phyloP scores from a whole-genome alignment of 345 rosid genomes.

The Eucalyptus albens region DNA sequence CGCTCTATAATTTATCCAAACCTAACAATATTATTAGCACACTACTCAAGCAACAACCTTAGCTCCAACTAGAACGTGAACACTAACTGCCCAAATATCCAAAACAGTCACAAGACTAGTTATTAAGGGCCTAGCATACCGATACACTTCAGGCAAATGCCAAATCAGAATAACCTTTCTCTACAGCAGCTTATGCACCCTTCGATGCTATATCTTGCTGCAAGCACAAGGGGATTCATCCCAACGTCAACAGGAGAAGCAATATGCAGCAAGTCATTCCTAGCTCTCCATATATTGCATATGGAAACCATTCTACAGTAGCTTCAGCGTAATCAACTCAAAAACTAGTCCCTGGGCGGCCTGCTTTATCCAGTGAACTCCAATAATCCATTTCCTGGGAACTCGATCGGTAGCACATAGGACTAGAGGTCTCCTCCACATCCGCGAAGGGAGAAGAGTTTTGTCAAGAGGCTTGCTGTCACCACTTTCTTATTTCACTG shows the following conservation, averaged over 20 bases:
- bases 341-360: rapidly evolving
- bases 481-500: no score
- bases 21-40: background rate
- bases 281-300: background rate
- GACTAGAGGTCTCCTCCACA: background rate
- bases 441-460: background rate
- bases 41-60: background rate
- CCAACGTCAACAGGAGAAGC: background rate
- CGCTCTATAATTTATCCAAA: no score
- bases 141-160: background rate
- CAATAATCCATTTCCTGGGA: background rate
- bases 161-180: rapidly evolving
- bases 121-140: background rate
- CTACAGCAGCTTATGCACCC: background rate
- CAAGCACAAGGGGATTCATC: rapidly evolving
- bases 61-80: background rate
- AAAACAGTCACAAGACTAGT: background rate
- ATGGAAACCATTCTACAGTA: background rate
- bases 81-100: background rate
- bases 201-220: background rate
- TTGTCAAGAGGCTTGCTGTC: background rate
- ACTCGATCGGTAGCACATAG: background rate
- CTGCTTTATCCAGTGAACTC: background rate
- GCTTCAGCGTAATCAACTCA: background rate
- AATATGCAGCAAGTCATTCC: background rate